Conservation (phyloP, 108 stramenopile genomes). For the Hondaea fermentalgiana region DNA sequence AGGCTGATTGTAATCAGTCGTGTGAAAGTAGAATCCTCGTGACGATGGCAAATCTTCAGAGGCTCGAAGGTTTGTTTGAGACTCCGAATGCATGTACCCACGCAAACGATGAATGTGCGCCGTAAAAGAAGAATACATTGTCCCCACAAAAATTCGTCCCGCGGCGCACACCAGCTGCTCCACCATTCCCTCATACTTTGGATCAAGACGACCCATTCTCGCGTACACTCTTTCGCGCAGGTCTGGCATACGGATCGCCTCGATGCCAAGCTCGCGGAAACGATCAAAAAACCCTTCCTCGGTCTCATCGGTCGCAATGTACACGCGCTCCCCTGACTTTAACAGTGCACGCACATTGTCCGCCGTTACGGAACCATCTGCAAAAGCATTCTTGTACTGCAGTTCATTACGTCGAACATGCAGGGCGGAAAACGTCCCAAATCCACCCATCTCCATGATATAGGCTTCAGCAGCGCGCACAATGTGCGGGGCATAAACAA, state of each 20-base stretch:
- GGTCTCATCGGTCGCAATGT: conserved; percentile 21
- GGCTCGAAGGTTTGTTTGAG: neutral
- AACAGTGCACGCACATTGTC: neutral
- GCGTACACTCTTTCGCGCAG: neutral
- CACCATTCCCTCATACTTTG: conserved; percentile 71
- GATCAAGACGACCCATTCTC: conserved; percentile 27
- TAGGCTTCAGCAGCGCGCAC: conserved; percentile 15
- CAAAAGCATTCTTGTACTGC: conserved; percentile 27
- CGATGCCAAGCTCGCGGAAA: neutral
- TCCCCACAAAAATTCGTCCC: conserved; percentile 62
- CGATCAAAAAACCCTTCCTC: neutral
- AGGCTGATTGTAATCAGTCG: neutral
- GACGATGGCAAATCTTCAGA: neutral
- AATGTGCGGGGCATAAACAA: conserved; percentile 41
- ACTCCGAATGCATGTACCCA: neutral
- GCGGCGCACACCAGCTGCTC: conserved; percentile 72
- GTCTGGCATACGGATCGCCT: neutral
- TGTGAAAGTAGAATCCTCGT: neutral
- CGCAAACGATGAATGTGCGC: conserved; percentile 54
- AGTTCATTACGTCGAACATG: conserved; percentile 56
- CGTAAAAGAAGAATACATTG: conserved; percentile 65
- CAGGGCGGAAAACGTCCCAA: conserved; percentile 18
- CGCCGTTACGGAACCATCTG: conserved; percentile 25
- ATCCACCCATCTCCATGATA: neutral
- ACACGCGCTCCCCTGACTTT: neutral